phyloP scores from a whole-genome alignment of 2,329 filamentous ascomycete genomes.

The Xylariaceae sp. region DNA sequence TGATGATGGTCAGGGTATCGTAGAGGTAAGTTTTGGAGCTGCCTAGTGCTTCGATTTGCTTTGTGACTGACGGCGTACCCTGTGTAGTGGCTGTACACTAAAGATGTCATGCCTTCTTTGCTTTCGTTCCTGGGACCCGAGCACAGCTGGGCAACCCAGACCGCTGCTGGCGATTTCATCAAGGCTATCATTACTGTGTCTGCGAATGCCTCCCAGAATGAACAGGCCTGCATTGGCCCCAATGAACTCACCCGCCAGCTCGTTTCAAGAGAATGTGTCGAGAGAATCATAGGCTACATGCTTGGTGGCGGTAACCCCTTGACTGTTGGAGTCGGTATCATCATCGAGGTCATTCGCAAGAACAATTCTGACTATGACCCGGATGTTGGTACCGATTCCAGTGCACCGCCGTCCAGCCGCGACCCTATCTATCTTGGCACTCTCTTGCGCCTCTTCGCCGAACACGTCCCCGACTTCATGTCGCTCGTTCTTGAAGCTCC shows the following conservation, averaged over 20 bases:
- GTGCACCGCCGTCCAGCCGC: conserved; percentile 72
- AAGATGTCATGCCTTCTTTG: conserved; percentile 80
- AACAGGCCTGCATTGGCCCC: conserved; percentile 97
- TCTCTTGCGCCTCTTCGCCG: conserved; percentile 81
- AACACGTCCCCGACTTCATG: conserved; percentile 93
- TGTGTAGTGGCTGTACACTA: conserved; percentile 80
- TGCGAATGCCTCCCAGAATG: conserved; percentile 94
- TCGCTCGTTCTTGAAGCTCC: conserved; percentile 75
- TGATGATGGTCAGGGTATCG: conserved; percentile 85
- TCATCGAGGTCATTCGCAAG: conserved; percentile 98
- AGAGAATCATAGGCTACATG: conserved; percentile 87
- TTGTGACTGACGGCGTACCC: conserved; percentile 17
- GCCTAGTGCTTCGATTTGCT: not conserved
- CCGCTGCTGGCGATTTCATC: conserved; percentile 92
- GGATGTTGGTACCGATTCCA: conserved; percentile 78
- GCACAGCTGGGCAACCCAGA: conserved; percentile 86
- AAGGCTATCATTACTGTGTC: conserved; percentile 99
- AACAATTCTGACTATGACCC: conserved; percentile 99
- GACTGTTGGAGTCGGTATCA: conserved; percentile 92
- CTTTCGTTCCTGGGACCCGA: conserved; percentile 83
- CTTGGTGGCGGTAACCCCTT: conserved; percentile 87
- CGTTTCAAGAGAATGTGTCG: conserved; percentile 79
- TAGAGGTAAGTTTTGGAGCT: conserved; percentile 77
- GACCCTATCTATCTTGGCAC: conserved; percentile 96
- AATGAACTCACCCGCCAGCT: conserved; percentile 95